Percentiles rank a stretch among this genome's conserved stretches.
Conservation (phyloP, 768 basidiomycete genomes). For the Termitomyces sp. region DNA sequence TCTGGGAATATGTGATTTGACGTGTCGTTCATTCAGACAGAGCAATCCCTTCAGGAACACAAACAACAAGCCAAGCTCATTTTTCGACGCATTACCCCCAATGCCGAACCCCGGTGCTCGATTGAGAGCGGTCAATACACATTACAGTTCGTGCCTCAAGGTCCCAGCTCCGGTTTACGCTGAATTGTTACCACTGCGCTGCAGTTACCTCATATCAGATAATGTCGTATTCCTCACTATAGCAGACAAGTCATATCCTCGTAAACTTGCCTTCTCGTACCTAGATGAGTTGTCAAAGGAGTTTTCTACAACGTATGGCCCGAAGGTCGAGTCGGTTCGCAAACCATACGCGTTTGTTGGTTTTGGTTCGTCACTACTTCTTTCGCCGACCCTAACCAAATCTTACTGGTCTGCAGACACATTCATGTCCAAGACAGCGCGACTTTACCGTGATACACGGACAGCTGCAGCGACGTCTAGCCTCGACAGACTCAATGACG, state of each 20-base stretch:
- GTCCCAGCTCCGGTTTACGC: constrained; percentile 3
- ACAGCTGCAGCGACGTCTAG: constrained; percentile 70
- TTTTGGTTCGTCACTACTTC: constrained; percentile 65
- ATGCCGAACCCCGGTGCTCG: constrained; percentile 93
- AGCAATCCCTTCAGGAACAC: constrained; percentile 91
- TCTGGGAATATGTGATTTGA: constrained; percentile 1
- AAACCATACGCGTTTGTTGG: constrained; percentile 99
- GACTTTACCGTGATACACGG: constrained; percentile 91
- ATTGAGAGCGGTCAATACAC: constrained; percentile 95
- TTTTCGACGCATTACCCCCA: constrained; percentile 89
- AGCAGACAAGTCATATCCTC: constrained; percentile 93
- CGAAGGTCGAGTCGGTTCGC: constrained; percentile 86
- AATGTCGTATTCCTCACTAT: constrained; percentile 95
- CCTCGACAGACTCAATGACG: constrained; percentile 88
- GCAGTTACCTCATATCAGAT: constrained; percentile 89
- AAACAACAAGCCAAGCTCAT: constrained; percentile 98
- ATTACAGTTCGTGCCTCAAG: constrained; percentile 71
- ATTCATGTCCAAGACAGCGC: constrained; percentile 97
- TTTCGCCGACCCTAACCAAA: not conserved
- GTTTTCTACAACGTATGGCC: constrained; percentile 87
- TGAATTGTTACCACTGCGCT: constrained; percentile 3
- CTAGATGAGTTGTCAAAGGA: constrained; percentile 97
- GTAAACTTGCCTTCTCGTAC: constrained; percentile 96
- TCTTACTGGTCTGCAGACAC: constrained; percentile 57
- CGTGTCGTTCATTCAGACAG: constrained; percentile 55